These are phyloP conservation scores for Choanephora cucurbitarum DNA, from an alignment of 371 early-diverging fungal species.

Conservation along the genomic window DNA sequence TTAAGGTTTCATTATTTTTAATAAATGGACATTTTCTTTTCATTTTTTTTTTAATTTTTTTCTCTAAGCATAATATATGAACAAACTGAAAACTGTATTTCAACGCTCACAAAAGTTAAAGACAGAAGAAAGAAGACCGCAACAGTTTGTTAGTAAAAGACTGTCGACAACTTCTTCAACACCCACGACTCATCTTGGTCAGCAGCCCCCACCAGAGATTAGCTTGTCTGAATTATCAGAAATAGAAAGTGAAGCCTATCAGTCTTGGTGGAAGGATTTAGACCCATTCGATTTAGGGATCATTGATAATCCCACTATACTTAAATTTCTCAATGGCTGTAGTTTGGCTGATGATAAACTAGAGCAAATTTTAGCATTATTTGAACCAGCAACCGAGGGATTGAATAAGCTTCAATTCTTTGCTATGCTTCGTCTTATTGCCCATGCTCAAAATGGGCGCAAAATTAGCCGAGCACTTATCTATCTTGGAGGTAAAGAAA, in stretches of 20 bases:
- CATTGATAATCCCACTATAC: conserved; percentile 35
- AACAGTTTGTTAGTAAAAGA: conserved; percentile 37
- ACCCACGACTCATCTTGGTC: conserved; percentile 8
- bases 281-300: conserved; percentile 42
- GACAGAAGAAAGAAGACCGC: conserved; percentile 30
- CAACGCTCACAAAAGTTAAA: conserved; percentile 33
- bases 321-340: conserved; percentile 42
- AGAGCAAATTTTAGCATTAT: conserved; percentile 45
- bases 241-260: conserved; percentile 37
- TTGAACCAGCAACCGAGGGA: conserved; percentile 39
- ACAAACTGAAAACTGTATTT: conserved; percentile 44
- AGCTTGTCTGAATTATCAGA: conserved; percentile 34
- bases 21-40: not conserved
- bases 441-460: conserved; percentile 55
- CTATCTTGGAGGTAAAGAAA: conserved; percentile 40
- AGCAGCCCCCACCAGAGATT: conserved; percentile 24
- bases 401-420: conserved; percentile 42
- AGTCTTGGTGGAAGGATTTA: conserved; percentile 51
- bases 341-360: conserved; percentile 36
- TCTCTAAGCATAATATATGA: no score
- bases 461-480: conserved; percentile 45
- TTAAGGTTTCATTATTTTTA: not conserved
- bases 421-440: conserved; percentile 49
- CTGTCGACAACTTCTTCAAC: conserved; percentile 11
- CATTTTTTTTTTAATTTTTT: not conserved